Evolutionary conservation across 148 eudicot species (phyloP).

Genomic region (Amaranthus cruentus): DNA sequence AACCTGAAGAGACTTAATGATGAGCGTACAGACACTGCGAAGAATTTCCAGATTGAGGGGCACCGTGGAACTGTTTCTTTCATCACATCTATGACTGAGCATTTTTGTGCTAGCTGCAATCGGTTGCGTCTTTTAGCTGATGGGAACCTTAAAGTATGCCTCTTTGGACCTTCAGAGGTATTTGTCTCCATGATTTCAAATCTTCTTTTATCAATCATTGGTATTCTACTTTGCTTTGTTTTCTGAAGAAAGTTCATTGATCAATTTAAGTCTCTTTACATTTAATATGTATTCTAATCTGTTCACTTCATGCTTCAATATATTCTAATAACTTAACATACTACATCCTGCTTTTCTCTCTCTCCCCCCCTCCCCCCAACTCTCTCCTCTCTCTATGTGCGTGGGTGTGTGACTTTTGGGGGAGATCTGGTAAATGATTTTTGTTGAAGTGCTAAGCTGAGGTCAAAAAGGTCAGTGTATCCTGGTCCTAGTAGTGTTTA

Average conservation of each 20-base stretch:
- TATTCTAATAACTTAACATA: neutral
- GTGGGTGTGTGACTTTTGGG: neutral
- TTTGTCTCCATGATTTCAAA: conserved; percentile 8
- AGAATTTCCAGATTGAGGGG: conserved; percentile 84
- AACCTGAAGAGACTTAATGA: conserved; percentile 54
- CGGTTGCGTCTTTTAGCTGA: conserved; percentile 89
- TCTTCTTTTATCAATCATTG: neutral
- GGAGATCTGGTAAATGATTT: neutral
- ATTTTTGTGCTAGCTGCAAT: conserved; percentile 92
- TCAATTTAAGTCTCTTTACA: neutral
- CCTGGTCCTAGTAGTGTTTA: neutral
- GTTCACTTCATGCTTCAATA: neutral
- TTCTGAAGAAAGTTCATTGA: neutral
- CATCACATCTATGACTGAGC: conserved; percentile 97
- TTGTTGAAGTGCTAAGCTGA: neutral
- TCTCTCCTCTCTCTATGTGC: too few species aligned
- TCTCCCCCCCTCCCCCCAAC: too few species aligned
- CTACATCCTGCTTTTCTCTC: too few species aligned
- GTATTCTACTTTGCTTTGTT: neutral
- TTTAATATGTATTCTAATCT: neutral
- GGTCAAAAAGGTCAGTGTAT: neutral
- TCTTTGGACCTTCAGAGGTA: conserved; percentile 96
- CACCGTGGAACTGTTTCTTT: conserved; percentile 87
- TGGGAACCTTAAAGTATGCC: conserved; percentile 95
- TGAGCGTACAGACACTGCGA: conserved; percentile 85